Evolutionary conservation across 176 grass and related monocot species (phyloP), one percentile per base, ranked within the genome.

Genomic region (Triticum monococcum): DNA sequence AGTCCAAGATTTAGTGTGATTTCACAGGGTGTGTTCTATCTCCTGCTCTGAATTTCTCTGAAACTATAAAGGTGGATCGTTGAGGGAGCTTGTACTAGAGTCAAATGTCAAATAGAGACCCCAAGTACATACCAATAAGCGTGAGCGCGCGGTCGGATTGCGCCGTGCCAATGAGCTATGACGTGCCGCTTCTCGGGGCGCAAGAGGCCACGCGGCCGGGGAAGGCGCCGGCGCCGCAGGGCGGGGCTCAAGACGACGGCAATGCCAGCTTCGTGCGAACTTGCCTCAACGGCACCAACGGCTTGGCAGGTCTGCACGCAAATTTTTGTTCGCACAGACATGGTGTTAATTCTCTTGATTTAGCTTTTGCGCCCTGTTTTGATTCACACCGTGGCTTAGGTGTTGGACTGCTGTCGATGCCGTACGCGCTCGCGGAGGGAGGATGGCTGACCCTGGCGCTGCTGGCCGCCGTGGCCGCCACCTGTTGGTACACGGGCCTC

Each of bases 401-500:
- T 22, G 87, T 92, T 68, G 93, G 88, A 14, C 74, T 95, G 43
- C 71, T 95, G 30, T 88, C 93, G 28, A 85, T 90, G 36, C 93
- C 93, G 2, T 92, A 95, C 79, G 88, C 93, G 0, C 86, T 95
- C 24, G 81, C 93, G 7, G 54, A 86, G 62, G 90, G 90, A 9
- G 93, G 93, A 0, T 92, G 90, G 90, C 60, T 95, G 22, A 92
- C 88, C 88, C 75, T 92, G 23, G 32, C 63, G 30, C 35, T 90
- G 35, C 78, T 95, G 23, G 68, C 88, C 50, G 7, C 82, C 64
- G 59, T 92, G 18, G 86, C 83, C 1, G 36, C 68, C 11, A 62
- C 85, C 12, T 95, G 88, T 79, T 95, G 73, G 73, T 92, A 92
- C 86, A 95, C 90, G 4, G 93, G 93, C 20, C 56, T 90, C n/a